Percentiles rank a stretch among this genome's conserved stretches.
Conservation (phyloP, 176 grass and related monocot species). For the Carex kokanica region DNA sequence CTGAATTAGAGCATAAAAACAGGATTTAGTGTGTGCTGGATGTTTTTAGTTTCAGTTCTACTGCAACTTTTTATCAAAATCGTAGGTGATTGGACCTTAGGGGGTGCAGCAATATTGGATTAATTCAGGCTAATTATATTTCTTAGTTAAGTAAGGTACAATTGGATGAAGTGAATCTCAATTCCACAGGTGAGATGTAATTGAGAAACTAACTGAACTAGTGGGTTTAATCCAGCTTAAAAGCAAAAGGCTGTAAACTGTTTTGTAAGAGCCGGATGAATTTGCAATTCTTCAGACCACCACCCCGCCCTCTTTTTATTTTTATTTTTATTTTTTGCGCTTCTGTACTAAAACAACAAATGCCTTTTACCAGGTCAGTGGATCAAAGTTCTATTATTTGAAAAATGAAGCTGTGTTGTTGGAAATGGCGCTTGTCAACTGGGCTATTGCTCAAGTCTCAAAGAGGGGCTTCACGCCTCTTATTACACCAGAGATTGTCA, state of each 20-base stretch:
- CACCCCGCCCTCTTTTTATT: neutral
- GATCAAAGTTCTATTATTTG: slow-evolving; percentile 97
- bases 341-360: neutral
- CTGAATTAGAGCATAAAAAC: neutral
- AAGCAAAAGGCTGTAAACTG: neutral
- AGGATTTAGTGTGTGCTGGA: neutral
- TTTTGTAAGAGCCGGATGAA: neutral
- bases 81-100: neutral
- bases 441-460: slow-evolving; percentile 76
- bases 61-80: neutral
- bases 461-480: slow-evolving; percentile 88
- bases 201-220: neutral
- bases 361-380: slow-evolving; percentile 55
- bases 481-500: slow-evolving; percentile 94
- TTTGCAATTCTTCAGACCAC: neutral
- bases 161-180: neutral
- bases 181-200: neutral
- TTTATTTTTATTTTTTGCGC: neutral
- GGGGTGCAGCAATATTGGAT: neutral
- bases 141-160: neutral
- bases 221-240: neutral
- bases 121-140: neutral
- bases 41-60: neutral
- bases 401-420: slow-evolving; percentile 96
- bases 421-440: slow-evolving; percentile 86